phyloP scores from a whole-genome alignment of 352 stramenopile genomes.

The Aphanomyces euteiches region DNA sequence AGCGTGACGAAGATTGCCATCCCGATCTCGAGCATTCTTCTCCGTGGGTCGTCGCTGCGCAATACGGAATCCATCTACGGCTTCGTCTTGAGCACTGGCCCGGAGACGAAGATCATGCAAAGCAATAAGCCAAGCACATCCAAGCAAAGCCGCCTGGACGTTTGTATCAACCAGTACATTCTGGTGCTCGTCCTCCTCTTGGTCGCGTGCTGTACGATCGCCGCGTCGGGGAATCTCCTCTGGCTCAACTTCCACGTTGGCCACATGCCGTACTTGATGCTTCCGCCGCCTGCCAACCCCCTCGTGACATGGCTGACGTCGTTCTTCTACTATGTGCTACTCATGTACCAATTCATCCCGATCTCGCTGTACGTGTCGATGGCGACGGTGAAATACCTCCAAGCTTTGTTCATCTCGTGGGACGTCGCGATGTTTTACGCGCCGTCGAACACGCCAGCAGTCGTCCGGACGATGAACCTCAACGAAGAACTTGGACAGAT shows the following conservation, averaged over 20 bases:
- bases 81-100: slow-evolving; percentile 91
- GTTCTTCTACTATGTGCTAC: slow-evolving; percentile 92
- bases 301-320: slow-evolving; percentile 71
- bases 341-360: slow-evolving; percentile 97
- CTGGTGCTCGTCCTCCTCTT: slow-evolving; percentile 61
- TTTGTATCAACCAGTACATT: slow-evolving; percentile 78
- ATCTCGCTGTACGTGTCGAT: slow-evolving; percentile 97
- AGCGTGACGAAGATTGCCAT: slow-evolving; percentile 54
- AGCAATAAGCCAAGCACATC: slow-evolving; percentile 72
- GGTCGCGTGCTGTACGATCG: slow-evolving; percentile 55
- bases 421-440: slow-evolving; percentile 93
- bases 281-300: slow-evolving; percentile 46
- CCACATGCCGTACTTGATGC: slow-evolving; percentile 72
- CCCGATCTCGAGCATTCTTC: slow-evolving; percentile 80
- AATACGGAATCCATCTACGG: slow-evolving; percentile 92
- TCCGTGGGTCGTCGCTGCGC: slow-evolving; percentile 88
- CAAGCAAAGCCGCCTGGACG: slow-evolving; percentile 86
- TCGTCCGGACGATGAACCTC: slow-evolving; percentile 91
- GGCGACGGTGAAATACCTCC: slow-evolving; percentile 93
- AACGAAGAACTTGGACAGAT: slow-evolving; percentile 96
- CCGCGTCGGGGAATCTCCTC: slow-evolving; percentile 53
- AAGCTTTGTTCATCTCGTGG: slow-evolving; percentile 93
- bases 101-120: slow-evolving; percentile 92
- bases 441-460: slow-evolving; percentile 79
- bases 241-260: slow-evolving; percentile 57